These are phyloP conservation scores for Mycena sp. DNA, from an alignment of 1,284 basidiomycete species.

Conservation along the genomic window DNA sequence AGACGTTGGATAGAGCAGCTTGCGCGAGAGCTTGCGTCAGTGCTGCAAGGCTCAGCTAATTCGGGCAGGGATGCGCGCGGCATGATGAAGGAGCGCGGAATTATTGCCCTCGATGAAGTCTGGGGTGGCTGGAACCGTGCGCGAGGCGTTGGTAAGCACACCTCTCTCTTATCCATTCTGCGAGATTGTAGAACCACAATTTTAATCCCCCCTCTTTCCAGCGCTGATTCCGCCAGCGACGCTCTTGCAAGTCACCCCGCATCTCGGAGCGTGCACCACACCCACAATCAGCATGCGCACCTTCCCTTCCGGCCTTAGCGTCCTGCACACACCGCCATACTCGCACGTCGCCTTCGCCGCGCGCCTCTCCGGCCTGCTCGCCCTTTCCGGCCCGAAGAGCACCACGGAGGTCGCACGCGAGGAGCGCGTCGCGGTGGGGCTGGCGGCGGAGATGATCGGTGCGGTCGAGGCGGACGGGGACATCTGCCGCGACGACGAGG, in stretches of 20 bases:
- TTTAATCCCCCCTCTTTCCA: constrained; percentile 32
- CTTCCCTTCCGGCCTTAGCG: constrained; percentile 79
- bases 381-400: constrained; percentile 60
- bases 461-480: constrained; percentile 75
- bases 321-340: constrained; percentile 88
- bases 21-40: constrained; percentile 83
- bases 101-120: constrained; percentile 92
- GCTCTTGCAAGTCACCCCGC: constrained; percentile 79
- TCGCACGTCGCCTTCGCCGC: constrained; percentile 72
- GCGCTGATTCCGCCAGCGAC: constrained; percentile 92
- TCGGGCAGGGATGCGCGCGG: constrained; percentile 49
- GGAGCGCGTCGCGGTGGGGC: constrained; percentile 77
- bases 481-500: constrained; percentile 81
- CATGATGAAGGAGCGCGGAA: constrained; percentile 77
- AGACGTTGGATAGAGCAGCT: constrained; percentile 84
- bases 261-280: constrained; percentile 73
- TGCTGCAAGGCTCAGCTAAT: constrained; percentile 67
- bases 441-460: constrained; percentile 81
- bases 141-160: constrained; percentile 85
- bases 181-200: background rate
- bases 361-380: constrained; percentile 68
- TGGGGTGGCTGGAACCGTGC: constrained; percentile 99
- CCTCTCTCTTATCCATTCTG: constrained; percentile 27
- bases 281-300: constrained; percentile 78
- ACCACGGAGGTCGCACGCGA: constrained; percentile 74